Conservation (phyloP, 2,329 filamentous ascomycete genomes). For the Phaeoacremonium minimum region DNA sequence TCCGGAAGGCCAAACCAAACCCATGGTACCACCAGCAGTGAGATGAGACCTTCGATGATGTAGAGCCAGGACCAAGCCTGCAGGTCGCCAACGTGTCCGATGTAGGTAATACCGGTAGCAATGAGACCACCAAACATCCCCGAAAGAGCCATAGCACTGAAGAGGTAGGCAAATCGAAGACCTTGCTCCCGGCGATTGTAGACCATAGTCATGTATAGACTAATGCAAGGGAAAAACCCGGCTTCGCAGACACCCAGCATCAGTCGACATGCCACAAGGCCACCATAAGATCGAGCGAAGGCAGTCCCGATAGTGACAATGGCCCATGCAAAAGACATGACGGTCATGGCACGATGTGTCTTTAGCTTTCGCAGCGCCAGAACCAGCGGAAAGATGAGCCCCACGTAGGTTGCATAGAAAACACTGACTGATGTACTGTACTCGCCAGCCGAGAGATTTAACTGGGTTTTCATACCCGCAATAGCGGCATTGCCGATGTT, state of each 20-base stretch:
- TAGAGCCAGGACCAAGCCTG: conserved; percentile 51
- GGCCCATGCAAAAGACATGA: conserved; percentile 47
- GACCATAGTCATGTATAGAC: conserved; percentile 33
- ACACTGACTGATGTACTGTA: too few relatives aligned
- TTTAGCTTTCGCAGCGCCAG: too few relatives aligned
- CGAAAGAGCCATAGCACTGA: conserved; percentile 26
- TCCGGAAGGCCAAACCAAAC: background rate
- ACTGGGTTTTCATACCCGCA: too few relatives aligned
- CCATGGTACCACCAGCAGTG: conserved; percentile 31
- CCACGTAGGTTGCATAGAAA: too few relatives aligned
- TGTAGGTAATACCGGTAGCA: conserved; percentile 40
- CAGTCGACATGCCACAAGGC: conserved; percentile 51
- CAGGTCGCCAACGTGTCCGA: conserved; percentile 40
- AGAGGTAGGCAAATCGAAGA: conserved; percentile 5
- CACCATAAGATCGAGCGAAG: conserved; percentile 48
- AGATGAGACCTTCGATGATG: conserved; percentile 37
- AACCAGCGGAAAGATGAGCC: too few relatives aligned
- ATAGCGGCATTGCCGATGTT: too few relatives aligned
- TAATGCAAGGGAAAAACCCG: conserved; percentile 56
- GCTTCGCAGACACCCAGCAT: conserved; percentile 56
- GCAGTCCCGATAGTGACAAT: conserved; percentile 55
- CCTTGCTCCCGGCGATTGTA: conserved; percentile 7
- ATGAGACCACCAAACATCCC: conserved; percentile 47
- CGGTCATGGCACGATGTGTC: too few relatives aligned
- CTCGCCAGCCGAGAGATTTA: too few relatives aligned